phyloP scores from a whole-genome alignment of 2,329 filamentous ascomycete genomes.

The Penicillium capsulatum region DNA sequence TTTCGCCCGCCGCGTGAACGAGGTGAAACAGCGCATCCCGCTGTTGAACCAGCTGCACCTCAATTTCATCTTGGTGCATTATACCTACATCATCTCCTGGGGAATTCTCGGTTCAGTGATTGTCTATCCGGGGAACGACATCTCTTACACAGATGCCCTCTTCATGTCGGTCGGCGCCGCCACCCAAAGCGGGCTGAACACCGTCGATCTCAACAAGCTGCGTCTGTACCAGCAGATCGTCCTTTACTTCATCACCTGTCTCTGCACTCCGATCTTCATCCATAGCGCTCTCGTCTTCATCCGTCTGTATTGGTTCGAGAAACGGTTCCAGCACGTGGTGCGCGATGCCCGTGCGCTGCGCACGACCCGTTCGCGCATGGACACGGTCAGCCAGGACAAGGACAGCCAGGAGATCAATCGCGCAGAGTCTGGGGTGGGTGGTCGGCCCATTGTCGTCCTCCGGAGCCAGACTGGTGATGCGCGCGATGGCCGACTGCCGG shows the following conservation, averaged over 20 bases:
- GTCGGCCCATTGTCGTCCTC: constrained; percentile 38
- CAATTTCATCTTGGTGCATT: constrained; percentile 47
- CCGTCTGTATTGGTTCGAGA: constrained; percentile 96
- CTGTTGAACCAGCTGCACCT: constrained; percentile 36
- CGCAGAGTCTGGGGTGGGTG: constrained; percentile 39
- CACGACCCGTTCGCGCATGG: constrained; percentile 59
- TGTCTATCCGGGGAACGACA: constrained; percentile 60
- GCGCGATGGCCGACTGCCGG: constrained; percentile 17
- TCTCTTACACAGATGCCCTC: constrained; percentile 80
- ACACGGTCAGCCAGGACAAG: constrained; percentile 46
- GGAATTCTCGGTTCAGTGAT: constrained; percentile 71
- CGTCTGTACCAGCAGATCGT: constrained; percentile 70
- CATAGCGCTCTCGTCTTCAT: constrained; percentile 85
- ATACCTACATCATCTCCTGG: constrained; percentile 75
- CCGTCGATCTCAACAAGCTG: constrained; percentile 61
- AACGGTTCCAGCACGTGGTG: constrained; percentile 82
- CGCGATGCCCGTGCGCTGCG: constrained; percentile 66
- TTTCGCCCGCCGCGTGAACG: constrained; percentile 17
- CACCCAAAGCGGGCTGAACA: constrained; percentile 91
- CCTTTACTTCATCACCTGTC: constrained; percentile 66
- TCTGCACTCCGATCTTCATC: constrained; percentile 79
- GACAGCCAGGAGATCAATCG: constrained; percentile 34
- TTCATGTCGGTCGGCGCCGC: constrained; percentile 81
- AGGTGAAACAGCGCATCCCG: constrained; percentile 35
- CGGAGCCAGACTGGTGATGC: constrained; percentile 32